Evolutionary conservation across 306 rosid species (phyloP).

Genomic region (Malus asiatica): DNA sequence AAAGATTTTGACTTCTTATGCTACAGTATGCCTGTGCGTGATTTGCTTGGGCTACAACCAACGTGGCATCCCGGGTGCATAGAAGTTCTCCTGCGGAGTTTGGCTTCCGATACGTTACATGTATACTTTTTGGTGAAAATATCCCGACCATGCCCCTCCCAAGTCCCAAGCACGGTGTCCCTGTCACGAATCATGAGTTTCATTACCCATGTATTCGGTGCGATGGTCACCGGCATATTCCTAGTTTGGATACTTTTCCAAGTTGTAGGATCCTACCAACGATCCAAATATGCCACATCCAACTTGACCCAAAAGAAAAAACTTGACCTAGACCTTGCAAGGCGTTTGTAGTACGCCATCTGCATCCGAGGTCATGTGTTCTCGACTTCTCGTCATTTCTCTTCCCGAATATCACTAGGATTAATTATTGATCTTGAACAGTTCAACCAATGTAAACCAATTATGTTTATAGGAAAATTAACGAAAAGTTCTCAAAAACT

Average conservation of each 20-base stretch:
- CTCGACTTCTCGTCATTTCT: no score
- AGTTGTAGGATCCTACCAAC: neutral
- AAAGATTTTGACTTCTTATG: neutral
- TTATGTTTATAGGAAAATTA: no score
- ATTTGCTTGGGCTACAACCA: neutral
- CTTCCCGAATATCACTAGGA: neutral
- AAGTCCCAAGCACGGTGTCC: neutral
- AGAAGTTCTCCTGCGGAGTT: neutral
- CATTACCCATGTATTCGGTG: neutral
- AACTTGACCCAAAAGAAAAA: neutral
- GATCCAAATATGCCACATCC: neutral
- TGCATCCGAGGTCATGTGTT: neutral
- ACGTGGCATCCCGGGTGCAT: neutral
- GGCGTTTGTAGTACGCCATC: neutral
- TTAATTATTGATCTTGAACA: neutral
- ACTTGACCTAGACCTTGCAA: neutral
- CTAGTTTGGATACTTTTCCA: neutral
- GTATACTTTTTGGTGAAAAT: neutral
- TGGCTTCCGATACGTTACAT: neutral
- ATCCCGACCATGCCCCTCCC: neutral
- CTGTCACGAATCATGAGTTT: neutral
- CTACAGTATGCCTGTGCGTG: neutral
- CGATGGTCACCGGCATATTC: conserved; percentile 1
- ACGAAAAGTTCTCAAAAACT: no score
- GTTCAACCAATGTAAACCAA: neutral